A percentile compares a stretch with the other conserved stretches of the same genome.
phyloP scores from a whole-genome alignment of 805 yeast species.

The Lipomyces spencermartinsiae region DNA sequence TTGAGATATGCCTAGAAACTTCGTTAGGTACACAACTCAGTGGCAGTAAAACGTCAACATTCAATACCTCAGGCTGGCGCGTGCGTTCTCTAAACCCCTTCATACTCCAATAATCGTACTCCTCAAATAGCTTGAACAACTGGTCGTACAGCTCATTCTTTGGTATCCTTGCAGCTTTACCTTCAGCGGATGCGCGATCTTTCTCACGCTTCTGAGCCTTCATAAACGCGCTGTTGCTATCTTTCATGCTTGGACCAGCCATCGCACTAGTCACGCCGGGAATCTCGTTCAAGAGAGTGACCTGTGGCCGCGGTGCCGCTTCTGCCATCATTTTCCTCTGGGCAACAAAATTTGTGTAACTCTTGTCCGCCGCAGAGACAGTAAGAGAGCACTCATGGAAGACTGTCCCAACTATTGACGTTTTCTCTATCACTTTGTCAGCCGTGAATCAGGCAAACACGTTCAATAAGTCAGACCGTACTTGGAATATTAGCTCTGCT shows the following conservation, averaged over 20 bases:
- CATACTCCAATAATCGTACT: constrained; percentile 95
- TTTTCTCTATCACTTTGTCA: constrained; percentile 54
- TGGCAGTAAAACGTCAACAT: not conserved
- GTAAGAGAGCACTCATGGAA: constrained; percentile 81
- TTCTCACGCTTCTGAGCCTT: constrained; percentile 43
- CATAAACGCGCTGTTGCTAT: constrained; percentile 74
- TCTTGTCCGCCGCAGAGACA: constrained; percentile 65
- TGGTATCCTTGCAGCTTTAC: constrained; percentile 93
- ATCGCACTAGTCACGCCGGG: constrained; percentile 89
- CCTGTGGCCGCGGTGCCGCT: constrained; percentile 60
- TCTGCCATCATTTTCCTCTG: constrained; percentile 58
- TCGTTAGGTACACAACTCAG: not conserved
- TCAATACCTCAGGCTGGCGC: constrained; percentile 78
- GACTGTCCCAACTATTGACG: constrained; percentile 83
- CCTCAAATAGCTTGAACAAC: constrained; percentile 87
- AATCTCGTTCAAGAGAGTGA: constrained; percentile 73
- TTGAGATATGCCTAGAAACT: constrained; percentile 65
- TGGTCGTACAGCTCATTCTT: constrained; percentile 88
- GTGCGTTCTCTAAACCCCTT: constrained; percentile 93
- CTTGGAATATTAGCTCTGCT: constrained; percentile 38
- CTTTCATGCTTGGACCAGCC: constrained; percentile 81
- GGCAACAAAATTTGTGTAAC: constrained; percentile 68
- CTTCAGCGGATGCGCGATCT: constrained; percentile 58
- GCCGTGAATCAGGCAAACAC: not conserved
- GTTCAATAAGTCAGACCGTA: constrained; percentile 16